phyloP scores from a whole-genome alignment of 1,284 basidiomycete genomes.

The Porphyrellus sp. region DNA sequence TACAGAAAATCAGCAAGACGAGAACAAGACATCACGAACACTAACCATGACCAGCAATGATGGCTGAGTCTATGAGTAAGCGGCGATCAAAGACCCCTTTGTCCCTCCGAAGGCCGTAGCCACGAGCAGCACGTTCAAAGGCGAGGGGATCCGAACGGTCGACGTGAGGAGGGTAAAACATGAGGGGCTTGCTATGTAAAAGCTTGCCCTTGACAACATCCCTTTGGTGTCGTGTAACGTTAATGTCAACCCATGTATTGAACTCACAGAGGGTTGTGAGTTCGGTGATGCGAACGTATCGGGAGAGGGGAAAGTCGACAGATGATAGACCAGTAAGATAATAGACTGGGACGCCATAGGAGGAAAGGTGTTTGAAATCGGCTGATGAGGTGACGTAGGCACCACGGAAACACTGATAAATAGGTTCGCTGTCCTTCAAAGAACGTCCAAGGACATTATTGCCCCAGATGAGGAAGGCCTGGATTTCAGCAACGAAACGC shows the following conservation, averaged over 20 bases:
- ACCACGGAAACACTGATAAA: neutral
- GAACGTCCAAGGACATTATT: neutral
- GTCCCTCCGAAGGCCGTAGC: neutral
- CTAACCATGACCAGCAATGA: neutral
- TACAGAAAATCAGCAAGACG: neutral
- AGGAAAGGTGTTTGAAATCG: neutral
- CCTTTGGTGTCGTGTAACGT: neutral
- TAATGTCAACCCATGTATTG: neutral
- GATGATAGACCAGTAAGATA: neutral
- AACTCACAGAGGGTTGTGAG: neutral
- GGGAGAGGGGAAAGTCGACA: neutral
- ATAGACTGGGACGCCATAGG: neutral
- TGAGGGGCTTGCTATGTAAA: neutral
- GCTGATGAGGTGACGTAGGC: neutral
- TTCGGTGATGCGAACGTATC: neutral
- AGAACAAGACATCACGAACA: neutral
- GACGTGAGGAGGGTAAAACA: neutral
- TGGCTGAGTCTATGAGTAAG: neutral
- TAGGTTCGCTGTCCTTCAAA: neutral
- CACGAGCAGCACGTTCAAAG: neutral
- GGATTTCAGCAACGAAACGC: conserved; percentile 1
- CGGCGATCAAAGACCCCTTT: neutral
- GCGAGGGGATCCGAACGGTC: neutral
- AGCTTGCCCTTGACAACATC: neutral
- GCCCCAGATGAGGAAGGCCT: conserved; percentile 6